phyloP scores from a whole-genome alignment of 306 rosid genomes.

The Rosa multiflora region DNA sequence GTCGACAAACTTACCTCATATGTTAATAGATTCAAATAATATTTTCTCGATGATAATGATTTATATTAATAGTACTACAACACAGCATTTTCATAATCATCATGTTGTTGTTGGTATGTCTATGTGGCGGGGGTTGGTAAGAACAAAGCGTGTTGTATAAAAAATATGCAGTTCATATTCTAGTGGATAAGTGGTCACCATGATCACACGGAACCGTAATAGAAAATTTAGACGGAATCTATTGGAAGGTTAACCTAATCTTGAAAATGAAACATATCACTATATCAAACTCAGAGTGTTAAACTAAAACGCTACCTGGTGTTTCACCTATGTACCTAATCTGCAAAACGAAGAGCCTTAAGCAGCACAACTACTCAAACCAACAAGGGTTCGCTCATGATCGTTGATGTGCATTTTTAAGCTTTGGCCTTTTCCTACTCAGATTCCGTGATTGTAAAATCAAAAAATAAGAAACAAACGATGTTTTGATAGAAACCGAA shows the following conservation, averaged over 20 bases:
- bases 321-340: background rate
- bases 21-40: too few species aligned
- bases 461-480: background rate
- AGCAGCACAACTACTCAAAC: background rate
- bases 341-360: background rate
- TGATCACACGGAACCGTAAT: background rate
- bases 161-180: background rate
- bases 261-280: background rate
- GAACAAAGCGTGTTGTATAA: background rate
- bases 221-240: background rate
- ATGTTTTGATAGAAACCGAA: background rate
- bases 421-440: background rate
- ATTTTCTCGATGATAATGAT: background rate
- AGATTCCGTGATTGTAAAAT: background rate
- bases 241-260: background rate
- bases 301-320: background rate
- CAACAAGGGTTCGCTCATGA: background rate
- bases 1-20: background rate
- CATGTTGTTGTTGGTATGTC: background rate
- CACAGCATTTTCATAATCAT: background rate
- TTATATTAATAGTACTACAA: background rate
- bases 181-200: background rate
- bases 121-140: slow-evolving; percentile 1
- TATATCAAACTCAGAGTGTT: background rate
- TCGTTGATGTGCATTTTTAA: background rate